Evolutionary conservation across 306 rosid genomes (phyloP).

Genomic region (Urtica urens): DNA sequence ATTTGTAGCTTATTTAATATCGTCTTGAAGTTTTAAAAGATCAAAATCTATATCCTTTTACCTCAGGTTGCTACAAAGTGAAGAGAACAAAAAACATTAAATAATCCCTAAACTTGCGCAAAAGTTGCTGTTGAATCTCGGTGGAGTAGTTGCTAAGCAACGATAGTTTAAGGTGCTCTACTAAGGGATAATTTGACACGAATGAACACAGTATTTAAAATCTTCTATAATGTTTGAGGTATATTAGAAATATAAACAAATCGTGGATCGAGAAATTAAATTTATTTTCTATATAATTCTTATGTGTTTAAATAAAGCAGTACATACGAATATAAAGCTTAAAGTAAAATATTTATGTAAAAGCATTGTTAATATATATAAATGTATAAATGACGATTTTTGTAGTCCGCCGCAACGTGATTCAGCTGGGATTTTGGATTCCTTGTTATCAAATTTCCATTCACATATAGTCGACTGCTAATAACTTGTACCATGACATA

Average conservation of each 20-base stretch:
- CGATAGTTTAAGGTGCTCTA: constrained; percentile 18
- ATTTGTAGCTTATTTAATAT: constrained; percentile 1
- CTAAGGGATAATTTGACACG: background rate
- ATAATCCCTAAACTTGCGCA: background rate
- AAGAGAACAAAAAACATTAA: constrained; percentile 7
- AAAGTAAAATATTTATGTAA: too few relatives aligned
- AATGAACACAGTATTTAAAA: background rate
- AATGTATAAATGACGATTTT: background rate
- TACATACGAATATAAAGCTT: constrained; percentile 5
- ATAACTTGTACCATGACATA: constrained; percentile 2
- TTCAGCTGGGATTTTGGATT: constrained; percentile 13
- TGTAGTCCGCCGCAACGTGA: background rate
- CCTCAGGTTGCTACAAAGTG: constrained; percentile 11
- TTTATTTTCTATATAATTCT: background rate
- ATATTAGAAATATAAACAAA: background rate
- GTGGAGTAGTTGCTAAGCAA: constrained; percentile 36
- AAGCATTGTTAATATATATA: too few relatives aligned
- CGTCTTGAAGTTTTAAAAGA: constrained; percentile 8
- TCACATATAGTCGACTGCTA: background rate
- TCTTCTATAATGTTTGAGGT: background rate
- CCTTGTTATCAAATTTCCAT: constrained; percentile 6
- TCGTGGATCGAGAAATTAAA: background rate
- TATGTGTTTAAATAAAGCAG: constrained; percentile 6
- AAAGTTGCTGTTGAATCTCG: constrained; percentile 27
- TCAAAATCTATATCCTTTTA: constrained; percentile 5